Conservation (phyloP, 352 stramenopile species). For the Pythium monospermum region DNA sequence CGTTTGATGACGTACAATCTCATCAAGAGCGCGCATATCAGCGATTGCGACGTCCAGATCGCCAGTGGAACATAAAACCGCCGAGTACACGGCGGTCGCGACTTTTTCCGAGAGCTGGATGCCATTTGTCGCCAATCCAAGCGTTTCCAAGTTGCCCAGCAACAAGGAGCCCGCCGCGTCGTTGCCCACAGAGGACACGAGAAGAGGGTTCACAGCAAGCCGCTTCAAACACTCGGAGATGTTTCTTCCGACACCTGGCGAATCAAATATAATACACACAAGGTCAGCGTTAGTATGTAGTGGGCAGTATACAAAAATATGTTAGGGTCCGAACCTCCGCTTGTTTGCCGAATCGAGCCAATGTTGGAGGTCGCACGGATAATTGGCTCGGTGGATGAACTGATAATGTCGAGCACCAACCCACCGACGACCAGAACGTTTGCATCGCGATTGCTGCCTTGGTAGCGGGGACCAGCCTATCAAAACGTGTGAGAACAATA, state of each 20-base stretch:
- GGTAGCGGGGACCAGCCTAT: slow-evolving; percentile 1
- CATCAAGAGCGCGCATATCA: slow-evolving; percentile 80
- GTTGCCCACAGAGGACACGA: slow-evolving; percentile 80
- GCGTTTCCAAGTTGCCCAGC: slow-evolving; percentile 53
- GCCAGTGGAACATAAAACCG: slow-evolving; percentile 63
- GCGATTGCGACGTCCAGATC: slow-evolving; percentile 84
- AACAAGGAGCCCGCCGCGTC: slow-evolving; percentile 71
- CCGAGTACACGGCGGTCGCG: slow-evolving; percentile 82
- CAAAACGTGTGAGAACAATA: no score
- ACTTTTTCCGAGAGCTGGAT: slow-evolving; percentile 46
- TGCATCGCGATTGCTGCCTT: neutral
- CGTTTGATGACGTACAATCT: slow-evolving; percentile 46
- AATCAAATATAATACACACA: slow-evolving; percentile 7
- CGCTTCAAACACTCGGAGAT: slow-evolving; percentile 86
- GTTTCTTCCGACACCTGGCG: slow-evolving; percentile 89
- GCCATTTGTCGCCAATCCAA: slow-evolving; percentile 56
- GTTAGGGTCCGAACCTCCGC: slow-evolving; percentile 46
- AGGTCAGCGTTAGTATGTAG: neutral
- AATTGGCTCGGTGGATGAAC: slow-evolving; percentile 53
- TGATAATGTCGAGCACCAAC: slow-evolving; percentile 86
- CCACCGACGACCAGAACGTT: slow-evolving; percentile 84
- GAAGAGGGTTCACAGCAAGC: slow-evolving; percentile 51
- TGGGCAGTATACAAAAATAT: neutral
- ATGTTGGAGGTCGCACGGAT: slow-evolving; percentile 86
- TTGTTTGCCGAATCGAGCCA: slow-evolving; percentile 73